Evolutionary conservation across 2,329 filamentous ascomycete genomes (phyloP).

Genomic region (Fusarium beomiforme): DNA sequence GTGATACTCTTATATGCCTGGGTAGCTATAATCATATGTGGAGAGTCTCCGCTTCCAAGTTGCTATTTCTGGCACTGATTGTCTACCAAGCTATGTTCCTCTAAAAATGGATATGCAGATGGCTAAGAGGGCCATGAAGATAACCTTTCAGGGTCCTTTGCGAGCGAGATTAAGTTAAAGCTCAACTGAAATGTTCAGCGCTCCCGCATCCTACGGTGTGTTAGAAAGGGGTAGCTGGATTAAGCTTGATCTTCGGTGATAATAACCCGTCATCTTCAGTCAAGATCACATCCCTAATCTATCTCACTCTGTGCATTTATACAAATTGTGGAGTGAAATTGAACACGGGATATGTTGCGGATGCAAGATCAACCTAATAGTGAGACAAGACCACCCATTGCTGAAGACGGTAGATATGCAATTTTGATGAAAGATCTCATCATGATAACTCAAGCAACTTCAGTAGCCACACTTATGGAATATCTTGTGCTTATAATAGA

Average conservation of each 20-base stretch:
- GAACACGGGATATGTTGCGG: not conserved
- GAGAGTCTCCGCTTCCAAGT: constrained; percentile 11
- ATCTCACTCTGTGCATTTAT: not conserved
- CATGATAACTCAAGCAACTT: not conserved
- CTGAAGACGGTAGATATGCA: not conserved
- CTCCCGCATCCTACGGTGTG: not conserved
- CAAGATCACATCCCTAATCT: not conserved
- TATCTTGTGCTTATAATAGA: not conserved
- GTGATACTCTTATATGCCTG: not conserved
- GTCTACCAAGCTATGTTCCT: not conserved
- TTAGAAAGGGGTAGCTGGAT: constrained; percentile 13
- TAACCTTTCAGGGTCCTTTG: constrained; percentile 12
- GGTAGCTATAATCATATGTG: constrained; percentile 2
- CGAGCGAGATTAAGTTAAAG: constrained; percentile 27
- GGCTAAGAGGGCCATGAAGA: constrained; percentile 8
- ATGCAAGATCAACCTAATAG: not conserved
- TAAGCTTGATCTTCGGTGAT: not conserved
- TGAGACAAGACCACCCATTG: not conserved
- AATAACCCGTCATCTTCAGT: not conserved
- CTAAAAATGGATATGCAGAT: not conserved
- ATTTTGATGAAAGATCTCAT: not conserved
- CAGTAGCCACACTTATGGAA: not conserved
- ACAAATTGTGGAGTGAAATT: not conserved
- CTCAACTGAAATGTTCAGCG: not conserved
- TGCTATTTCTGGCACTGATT: constrained; percentile 24